Evolutionary conservation across 345 rosid genomes (phyloP).

Genomic region (Combretum micranthum): DNA sequence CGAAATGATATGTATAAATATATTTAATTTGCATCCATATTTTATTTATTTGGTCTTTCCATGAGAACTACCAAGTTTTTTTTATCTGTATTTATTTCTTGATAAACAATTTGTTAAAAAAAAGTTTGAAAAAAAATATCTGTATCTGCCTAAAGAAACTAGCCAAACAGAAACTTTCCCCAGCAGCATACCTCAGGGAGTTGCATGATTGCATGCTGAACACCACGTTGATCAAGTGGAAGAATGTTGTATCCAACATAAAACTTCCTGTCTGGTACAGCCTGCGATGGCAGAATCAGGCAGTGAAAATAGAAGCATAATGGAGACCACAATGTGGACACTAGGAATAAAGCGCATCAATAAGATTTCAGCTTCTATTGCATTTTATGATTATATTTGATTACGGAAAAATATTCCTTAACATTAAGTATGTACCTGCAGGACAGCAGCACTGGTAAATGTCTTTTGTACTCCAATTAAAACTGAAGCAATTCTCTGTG

Average conservation of each 20-base stretch:
- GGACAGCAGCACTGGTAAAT: constrained; percentile 48
- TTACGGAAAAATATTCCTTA: too few species aligned
- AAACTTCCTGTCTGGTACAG: constrained; percentile 55
- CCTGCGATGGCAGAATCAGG: constrained; percentile 35
- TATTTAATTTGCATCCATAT: too few species aligned
- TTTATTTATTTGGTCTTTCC: too few species aligned
- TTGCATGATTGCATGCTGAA: constrained; percentile 80
- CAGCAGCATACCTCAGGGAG: constrained; percentile 61
- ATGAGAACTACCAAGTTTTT: too few species aligned
- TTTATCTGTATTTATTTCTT: too few species aligned
- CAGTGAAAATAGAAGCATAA: background rate
- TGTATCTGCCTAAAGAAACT: too few species aligned
- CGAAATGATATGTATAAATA: too few species aligned
- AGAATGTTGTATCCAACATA: constrained; percentile 87
- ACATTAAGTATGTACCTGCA: constrained; percentile 34
- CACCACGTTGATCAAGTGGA: constrained; percentile 77
- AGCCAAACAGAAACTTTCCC: constrained; percentile 6
- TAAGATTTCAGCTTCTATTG: too few species aligned
- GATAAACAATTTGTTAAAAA: too few species aligned
- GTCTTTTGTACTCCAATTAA: constrained; percentile 65
- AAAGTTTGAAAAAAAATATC: too few species aligned
- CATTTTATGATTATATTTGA: too few species aligned
- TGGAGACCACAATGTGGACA: background rate
- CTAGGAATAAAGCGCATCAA: background rate
- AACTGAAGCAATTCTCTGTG: constrained; percentile 60